These are phyloP conservation scores for Eimeria necatrix DNA, from an alignment of 169 alveolate genomes.

Conservation along the genomic window DNA sequence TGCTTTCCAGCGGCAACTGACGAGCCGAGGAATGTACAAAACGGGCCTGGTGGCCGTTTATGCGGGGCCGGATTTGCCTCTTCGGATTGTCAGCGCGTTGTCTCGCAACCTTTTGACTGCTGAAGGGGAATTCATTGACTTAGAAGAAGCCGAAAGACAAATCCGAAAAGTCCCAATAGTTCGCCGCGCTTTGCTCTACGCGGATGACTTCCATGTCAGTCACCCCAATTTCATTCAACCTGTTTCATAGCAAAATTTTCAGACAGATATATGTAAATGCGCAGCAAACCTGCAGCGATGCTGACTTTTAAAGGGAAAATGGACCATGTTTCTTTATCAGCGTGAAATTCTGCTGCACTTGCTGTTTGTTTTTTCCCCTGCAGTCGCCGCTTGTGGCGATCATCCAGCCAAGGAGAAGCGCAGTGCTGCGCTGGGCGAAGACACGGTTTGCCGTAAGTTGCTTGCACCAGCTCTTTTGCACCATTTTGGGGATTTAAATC, in stretches of 20 bases:
- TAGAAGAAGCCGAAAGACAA: conserved; percentile 72
- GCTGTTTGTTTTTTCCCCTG: not conserved
- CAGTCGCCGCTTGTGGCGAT: conserved; percentile 70
- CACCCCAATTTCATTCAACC: not conserved
- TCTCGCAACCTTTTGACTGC: conserved; percentile 59
- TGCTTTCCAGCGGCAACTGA: conserved; percentile 60
- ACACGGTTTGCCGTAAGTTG: conserved; percentile 51
- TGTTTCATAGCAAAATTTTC: no score
- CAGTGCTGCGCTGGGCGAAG: conserved; percentile 69
- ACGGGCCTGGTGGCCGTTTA: conserved; percentile 53
- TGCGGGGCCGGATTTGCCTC: conserved; percentile 43
- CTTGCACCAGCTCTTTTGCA: not conserved
- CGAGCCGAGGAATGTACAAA: conserved; percentile 49
- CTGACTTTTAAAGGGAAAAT: no score
- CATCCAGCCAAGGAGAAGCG: conserved; percentile 54
- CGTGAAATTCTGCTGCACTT: not conserved
- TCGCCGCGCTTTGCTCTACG: conserved; percentile 43
- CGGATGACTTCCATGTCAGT: conserved; percentile 64
- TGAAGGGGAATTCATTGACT: conserved; percentile 65
- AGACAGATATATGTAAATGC: no score
- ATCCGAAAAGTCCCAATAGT: conserved; percentile 47
- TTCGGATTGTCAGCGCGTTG: conserved; percentile 34
- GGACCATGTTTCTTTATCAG: no score
- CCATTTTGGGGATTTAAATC: no score
- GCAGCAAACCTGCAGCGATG: no score